phyloP scores from a whole-genome alignment of 306 rosid species.

The Medicago ruthenica region DNA sequence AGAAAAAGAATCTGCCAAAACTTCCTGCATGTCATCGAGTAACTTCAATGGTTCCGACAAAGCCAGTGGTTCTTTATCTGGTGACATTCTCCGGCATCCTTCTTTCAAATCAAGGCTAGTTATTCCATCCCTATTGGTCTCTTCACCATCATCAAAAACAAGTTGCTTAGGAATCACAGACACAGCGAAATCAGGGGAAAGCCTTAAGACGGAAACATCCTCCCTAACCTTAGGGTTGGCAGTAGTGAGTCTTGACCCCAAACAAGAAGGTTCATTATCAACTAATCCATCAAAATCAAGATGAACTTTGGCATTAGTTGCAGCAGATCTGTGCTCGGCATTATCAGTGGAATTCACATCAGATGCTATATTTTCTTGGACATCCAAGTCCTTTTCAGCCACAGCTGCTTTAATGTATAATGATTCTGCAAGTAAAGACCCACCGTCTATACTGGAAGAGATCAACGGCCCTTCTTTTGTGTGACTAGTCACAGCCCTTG shows the following conservation, averaged over 20 bases:
- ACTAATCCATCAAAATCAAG: slow-evolving; percentile 37
- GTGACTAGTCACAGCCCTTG: slow-evolving; percentile 41
- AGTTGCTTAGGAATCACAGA: slow-evolving; percentile 63
- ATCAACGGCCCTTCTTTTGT: slow-evolving; percentile 40
- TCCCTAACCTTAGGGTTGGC: slow-evolving; percentile 45
- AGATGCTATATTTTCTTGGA: slow-evolving; percentile 44
- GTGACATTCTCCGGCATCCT: slow-evolving; percentile 39
- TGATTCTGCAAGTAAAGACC: slow-evolving; percentile 43
- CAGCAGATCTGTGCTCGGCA: slow-evolving; percentile 43
- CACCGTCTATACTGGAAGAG: slow-evolving; percentile 45
- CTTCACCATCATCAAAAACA: slow-evolving; percentile 58
- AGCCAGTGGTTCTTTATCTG: slow-evolving; percentile 39
- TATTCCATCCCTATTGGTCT: slow-evolving; percentile 45
- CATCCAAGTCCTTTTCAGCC: slow-evolving; percentile 37
- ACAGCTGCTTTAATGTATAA: slow-evolving; percentile 30
- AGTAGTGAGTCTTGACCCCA: slow-evolving; percentile 38
- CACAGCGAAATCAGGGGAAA: slow-evolving; percentile 50
- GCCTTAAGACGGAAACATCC: slow-evolving; percentile 47
- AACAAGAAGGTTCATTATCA: slow-evolving; percentile 42
- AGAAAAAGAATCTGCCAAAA: slow-evolving; percentile 47
- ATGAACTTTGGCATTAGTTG: slow-evolving; percentile 41
- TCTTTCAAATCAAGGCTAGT: slow-evolving; percentile 44
- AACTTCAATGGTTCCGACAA: slow-evolving; percentile 40
- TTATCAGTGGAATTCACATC: slow-evolving; percentile 34
- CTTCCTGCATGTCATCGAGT: slow-evolving; percentile 46